Percentiles rank a stretch among this genome's conserved stretches.
These are phyloP conservation scores for Ceratocystis smalleyi DNA, from an alignment of 2,329 filamentous ascomycete genomes.

Conservation along the genomic window DNA sequence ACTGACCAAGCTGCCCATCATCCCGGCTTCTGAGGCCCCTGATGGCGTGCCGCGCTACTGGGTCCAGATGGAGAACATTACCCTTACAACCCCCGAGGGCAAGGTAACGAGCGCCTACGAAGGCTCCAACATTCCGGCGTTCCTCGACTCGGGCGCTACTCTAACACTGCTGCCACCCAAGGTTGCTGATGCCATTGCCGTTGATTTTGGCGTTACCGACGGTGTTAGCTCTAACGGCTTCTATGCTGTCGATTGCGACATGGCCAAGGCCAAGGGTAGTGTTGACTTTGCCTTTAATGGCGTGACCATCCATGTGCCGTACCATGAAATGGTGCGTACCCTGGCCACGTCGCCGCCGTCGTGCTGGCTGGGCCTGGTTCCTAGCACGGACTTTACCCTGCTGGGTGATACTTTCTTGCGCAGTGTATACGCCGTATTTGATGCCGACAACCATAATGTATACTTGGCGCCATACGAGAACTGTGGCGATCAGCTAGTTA, in stretches of 20 bases:
- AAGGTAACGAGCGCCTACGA: constrained; percentile 23
- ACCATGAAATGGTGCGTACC: constrained; percentile 28
- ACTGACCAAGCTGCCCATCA: constrained; percentile 46
- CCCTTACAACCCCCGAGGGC: constrained; percentile 27
- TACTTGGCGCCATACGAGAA: constrained; percentile 37
- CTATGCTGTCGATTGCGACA: constrained; percentile 32
- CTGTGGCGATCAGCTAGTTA: constrained; percentile 26
- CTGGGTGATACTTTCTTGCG: constrained; percentile 40
- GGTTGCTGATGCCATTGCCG: constrained; percentile 35
- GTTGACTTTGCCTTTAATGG: constrained; percentile 36
- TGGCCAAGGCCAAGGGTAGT: constrained; percentile 28
- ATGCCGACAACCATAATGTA: constrained; percentile 33
- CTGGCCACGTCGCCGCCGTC: constrained; percentile 19
- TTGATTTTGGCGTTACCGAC: constrained; percentile 31
- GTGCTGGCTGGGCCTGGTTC: constrained; percentile 37
- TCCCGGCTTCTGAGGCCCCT: constrained; percentile 38
- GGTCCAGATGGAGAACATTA: constrained; percentile 33
- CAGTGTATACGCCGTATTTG: constrained; percentile 38
- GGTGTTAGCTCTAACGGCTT: constrained; percentile 29
- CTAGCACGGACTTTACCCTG: constrained; percentile 33
- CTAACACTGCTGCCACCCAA: constrained; percentile 48
- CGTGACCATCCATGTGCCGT: constrained; percentile 34
- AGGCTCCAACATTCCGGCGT: constrained; percentile 35
- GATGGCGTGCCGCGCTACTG: constrained; percentile 39
- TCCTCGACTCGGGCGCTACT: constrained; percentile 57